Evolutionary conservation across 345 rosid species (phyloP).

Genomic region (Eutrema heterophyllum): DNA sequence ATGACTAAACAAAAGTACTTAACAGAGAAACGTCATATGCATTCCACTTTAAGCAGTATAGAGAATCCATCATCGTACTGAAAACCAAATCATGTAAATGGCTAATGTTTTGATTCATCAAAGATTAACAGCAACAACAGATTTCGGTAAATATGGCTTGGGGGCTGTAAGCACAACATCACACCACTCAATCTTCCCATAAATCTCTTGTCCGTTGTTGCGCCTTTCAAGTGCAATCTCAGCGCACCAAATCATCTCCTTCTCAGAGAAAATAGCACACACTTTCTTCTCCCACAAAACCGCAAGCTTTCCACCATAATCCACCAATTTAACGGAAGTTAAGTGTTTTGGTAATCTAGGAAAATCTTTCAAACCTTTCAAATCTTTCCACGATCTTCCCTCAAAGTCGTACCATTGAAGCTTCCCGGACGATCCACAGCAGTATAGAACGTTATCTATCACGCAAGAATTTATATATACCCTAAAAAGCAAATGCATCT

Average conservation of each 20-base stretch:
- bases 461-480: conserved; percentile 37
- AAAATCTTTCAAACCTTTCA: conserved; percentile 42
- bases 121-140: conserved; percentile 34
- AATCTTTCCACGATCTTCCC: conserved; percentile 38
- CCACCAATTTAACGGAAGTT: conserved; percentile 28
- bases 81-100: neutral
- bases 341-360: conserved; percentile 44
- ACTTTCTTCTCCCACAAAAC: conserved; percentile 54
- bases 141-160: conserved; percentile 32
- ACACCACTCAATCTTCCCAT: conserved; percentile 54
- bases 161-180: conserved; percentile 41
- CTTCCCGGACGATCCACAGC: neutral
- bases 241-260: conserved; percentile 53
- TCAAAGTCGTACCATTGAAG: conserved; percentile 36
- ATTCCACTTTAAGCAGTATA: neutral
- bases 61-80: neutral
- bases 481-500: neutral
- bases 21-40: too few species aligned
- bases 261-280: conserved; percentile 2
- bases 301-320: conserved; percentile 49
- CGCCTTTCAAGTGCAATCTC: conserved; percentile 47
- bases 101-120: neutral
- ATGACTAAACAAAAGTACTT: too few species aligned
- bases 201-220: conserved; percentile 36
- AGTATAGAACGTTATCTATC: conserved; percentile 33